Conservation (phyloP, 2,329 filamentous ascomycete species). For the Hypoxylon sp. region DNA sequence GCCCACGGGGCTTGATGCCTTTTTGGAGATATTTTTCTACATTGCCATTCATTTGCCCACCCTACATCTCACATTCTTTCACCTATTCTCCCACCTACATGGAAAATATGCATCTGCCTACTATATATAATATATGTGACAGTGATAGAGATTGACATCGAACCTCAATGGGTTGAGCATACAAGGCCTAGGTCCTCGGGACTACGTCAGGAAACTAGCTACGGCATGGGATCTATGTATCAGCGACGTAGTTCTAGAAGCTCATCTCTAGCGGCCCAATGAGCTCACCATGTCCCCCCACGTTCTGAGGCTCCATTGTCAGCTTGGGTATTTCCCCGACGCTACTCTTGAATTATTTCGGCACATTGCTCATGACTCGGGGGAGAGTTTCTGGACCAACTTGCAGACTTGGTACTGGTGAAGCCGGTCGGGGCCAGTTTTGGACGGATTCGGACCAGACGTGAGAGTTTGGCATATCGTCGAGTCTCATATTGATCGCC, state of each 20-base stretch:
- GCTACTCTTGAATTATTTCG: background rate
- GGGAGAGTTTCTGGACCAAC: background rate
- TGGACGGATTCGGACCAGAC: no score
- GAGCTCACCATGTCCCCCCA: slow-evolving; percentile 9
- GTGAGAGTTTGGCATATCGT: no score
- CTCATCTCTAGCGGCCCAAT: slow-evolving; percentile 17
- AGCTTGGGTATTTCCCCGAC: background rate
- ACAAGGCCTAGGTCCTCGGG: slow-evolving; percentile 4
- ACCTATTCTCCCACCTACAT: no score
- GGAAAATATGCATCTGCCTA: no score
- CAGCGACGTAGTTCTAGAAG: slow-evolving; percentile 1
- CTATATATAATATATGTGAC: no score
- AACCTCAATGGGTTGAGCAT: background rate
- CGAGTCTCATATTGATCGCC: no score
- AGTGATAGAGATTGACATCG: background rate
- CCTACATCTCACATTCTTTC: no score
- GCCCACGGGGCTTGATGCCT: no score
- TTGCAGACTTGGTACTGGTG: background rate
- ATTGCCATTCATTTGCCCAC: no score
- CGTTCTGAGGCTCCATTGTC: slow-evolving; percentile 30
- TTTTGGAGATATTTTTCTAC: no score
- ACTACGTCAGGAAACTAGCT: background rate
- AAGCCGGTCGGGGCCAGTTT: no score
- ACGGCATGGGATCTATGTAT: no score
- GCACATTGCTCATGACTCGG: background rate